A percentile compares a stretch with the other conserved stretches of the same genome.
Conservation (phyloP, 2,329 filamentous ascomycete species). For the Pyrenophora graminea region DNA sequence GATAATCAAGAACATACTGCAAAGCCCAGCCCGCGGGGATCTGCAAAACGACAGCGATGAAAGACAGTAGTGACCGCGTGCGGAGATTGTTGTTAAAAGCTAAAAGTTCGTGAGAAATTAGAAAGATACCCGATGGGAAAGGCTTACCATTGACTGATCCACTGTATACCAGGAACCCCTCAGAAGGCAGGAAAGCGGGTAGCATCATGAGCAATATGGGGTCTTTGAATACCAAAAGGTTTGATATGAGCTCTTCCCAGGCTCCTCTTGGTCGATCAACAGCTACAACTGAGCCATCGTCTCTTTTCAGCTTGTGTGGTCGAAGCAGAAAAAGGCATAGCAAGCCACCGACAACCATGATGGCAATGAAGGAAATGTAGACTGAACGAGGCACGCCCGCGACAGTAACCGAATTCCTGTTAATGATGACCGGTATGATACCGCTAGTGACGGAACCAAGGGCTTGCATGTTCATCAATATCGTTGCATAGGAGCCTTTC, state of each 20-base stretch:
- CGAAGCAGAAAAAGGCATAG: conserved; percentile 31
- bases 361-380: conserved; percentile 36
- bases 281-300: conserved; percentile 37
- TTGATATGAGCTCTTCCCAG: conserved; percentile 34
- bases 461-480: conserved; percentile 40
- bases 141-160: conserved; percentile 40
- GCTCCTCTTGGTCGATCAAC: conserved; percentile 31
- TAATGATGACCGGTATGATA: conserved; percentile 41
- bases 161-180: conserved; percentile 38
- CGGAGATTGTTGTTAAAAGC: conserved; percentile 38
- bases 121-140: too few relatives aligned
- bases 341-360: conserved; percentile 36
- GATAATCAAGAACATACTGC: conserved; percentile 36
- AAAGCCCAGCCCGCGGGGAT: conserved; percentile 39
- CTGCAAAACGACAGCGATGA: conserved; percentile 35
- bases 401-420: conserved; percentile 33
- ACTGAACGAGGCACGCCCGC: conserved; percentile 36
- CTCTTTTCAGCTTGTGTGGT: conserved; percentile 34
- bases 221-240: conserved; percentile 34
- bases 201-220: conserved; percentile 36
- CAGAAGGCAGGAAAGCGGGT: conserved; percentile 35
- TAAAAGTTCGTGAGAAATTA: conserved; percentile 3
- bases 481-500: conserved; percentile 36
- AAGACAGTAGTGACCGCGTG: conserved; percentile 33
- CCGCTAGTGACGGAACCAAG: conserved; percentile 35